A percentile compares a stretch with the other conserved stretches of the same genome.
Conservation (phyloP, 2,329 filamentous ascomycete genomes). For the Lecanosticta acicola region DNA sequence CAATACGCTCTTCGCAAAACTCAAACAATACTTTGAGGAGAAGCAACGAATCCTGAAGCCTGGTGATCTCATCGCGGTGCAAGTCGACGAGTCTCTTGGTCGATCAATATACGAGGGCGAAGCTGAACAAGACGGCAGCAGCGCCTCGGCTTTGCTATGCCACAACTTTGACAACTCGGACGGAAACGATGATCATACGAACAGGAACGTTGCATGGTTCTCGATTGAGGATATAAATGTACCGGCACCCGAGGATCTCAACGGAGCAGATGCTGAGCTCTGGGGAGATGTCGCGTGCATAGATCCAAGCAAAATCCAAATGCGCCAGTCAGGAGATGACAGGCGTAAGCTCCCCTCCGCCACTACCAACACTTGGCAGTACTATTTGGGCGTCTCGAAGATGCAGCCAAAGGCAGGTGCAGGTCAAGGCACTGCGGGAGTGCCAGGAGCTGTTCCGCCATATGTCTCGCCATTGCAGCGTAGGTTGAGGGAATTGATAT, state of each 20-base stretch:
- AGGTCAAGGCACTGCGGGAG: slow-evolving; percentile 21
- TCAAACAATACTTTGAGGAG: slow-evolving; percentile 84
- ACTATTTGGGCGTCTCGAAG: slow-evolving; percentile 75
- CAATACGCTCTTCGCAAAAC: slow-evolving; percentile 73
- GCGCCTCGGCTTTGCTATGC: slow-evolving; percentile 38
- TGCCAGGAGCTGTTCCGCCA: slow-evolving; percentile 36
- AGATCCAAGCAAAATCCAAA: slow-evolving; percentile 78
- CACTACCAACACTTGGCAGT: slow-evolving; percentile 75
- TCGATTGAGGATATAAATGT: slow-evolving; percentile 68
- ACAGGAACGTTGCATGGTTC: slow-evolving; percentile 73
- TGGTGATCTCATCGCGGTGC: slow-evolving; percentile 82
- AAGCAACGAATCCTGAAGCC: slow-evolving; percentile 76
- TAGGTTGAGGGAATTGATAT: slow-evolving; percentile 75
- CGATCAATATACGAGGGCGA: slow-evolving; percentile 69
- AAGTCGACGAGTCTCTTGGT: slow-evolving; percentile 80
- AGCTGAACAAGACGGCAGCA: slow-evolving; percentile 64
- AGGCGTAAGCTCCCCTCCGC: slow-evolving; percentile 73
- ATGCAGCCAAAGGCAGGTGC: slow-evolving; percentile 50
- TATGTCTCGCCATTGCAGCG: slow-evolving; percentile 46
- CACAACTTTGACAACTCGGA: slow-evolving; percentile 33
- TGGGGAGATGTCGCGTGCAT: slow-evolving; percentile 87
- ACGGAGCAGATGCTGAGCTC: slow-evolving; percentile 59
- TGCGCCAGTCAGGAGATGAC: slow-evolving; percentile 86
- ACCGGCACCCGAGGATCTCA: slow-evolving; percentile 42
- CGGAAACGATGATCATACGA: slow-evolving; percentile 48